These are phyloP conservation scores for Magnaporthiopsis poae DNA, from an alignment of 2,329 filamentous ascomycete genomes.

Conservation along the genomic window DNA sequence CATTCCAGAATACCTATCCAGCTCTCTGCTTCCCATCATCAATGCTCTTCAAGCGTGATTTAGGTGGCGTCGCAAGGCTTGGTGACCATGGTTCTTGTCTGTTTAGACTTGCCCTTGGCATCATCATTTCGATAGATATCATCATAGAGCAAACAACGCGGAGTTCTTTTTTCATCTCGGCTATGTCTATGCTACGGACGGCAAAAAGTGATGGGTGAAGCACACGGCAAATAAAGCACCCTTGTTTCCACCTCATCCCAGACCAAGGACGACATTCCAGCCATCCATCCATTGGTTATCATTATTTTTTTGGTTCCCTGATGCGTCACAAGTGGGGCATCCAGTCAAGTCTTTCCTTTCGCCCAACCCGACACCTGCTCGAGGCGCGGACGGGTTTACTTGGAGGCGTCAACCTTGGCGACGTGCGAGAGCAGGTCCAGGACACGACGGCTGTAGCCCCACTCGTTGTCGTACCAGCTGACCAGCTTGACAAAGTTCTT, in stretches of 20 bases:
- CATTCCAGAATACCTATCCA: background rate
- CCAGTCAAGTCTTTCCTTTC: background rate
- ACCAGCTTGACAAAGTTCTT: constrained; percentile 98
- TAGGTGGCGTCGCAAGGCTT: background rate
- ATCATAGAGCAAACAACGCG: background rate
- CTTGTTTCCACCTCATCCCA: background rate
- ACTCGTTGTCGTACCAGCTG: constrained; percentile 99
- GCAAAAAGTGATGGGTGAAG: background rate
- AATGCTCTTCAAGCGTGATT: background rate
- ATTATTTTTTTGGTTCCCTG: constrained; percentile 4
- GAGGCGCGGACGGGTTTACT: constrained; percentile 25
- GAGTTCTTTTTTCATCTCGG: background rate
- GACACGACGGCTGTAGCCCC: constrained; percentile 96
- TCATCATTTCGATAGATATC: background rate
- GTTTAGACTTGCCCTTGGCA: background rate
- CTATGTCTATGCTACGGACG: background rate
- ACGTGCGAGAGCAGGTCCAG: constrained; percentile 72
- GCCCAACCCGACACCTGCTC: background rate
- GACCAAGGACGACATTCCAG: constrained; percentile 14
- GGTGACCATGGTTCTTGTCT: background rate
- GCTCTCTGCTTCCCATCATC: background rate
- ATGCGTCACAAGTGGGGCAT: background rate
- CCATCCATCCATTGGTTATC: background rate
- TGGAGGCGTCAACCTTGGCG: constrained; percentile 61
- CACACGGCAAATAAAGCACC: background rate